Conservation (phyloP, 2,329 filamentous ascomycete species). For the Gnomoniopsis sp. region DNA sequence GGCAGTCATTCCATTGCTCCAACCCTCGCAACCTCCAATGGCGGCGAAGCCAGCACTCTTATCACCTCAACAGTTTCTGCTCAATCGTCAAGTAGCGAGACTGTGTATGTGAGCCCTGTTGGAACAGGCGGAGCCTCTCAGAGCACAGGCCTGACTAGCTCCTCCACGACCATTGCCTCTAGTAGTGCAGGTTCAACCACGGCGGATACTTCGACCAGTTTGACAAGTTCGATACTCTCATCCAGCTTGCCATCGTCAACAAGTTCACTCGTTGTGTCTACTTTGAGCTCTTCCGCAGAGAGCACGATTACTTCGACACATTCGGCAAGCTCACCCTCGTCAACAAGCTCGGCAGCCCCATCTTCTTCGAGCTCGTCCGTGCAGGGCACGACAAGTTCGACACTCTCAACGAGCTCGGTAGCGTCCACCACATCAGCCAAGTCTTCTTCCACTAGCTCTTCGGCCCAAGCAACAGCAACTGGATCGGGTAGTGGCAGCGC, state of each 20-base stretch:
- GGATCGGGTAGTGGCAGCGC: conserved; percentile 4
- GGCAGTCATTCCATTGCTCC: conserved; percentile 14
- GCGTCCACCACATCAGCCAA: neutral
- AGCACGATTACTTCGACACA: neutral
- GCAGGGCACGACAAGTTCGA: neutral
- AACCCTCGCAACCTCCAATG: conserved; percentile 65
- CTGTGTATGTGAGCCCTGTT: neutral
- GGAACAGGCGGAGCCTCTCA: neutral
- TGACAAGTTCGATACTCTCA: neutral
- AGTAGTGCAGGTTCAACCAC: neutral
- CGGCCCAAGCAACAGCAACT: conserved; percentile 6
- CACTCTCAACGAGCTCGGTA: neutral
- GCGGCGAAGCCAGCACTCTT: conserved; percentile 67
- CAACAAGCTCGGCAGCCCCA: neutral
- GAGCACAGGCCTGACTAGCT: neutral
- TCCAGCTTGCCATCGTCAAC: neutral
- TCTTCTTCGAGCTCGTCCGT: neutral
- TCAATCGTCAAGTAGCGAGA: conserved; percentile 25
- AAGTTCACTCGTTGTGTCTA: neutral
- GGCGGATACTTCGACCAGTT: neutral
- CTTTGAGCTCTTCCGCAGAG: neutral
- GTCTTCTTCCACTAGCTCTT: conserved; percentile 6
- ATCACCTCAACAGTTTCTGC: conserved; percentile 58
- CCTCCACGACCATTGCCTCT: neutral
- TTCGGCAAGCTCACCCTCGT: neutral